These are phyloP conservation scores for Debaryomycetaceae sp. DNA, from an alignment of 1,139 yeast species.

Conservation along the genomic window DNA sequence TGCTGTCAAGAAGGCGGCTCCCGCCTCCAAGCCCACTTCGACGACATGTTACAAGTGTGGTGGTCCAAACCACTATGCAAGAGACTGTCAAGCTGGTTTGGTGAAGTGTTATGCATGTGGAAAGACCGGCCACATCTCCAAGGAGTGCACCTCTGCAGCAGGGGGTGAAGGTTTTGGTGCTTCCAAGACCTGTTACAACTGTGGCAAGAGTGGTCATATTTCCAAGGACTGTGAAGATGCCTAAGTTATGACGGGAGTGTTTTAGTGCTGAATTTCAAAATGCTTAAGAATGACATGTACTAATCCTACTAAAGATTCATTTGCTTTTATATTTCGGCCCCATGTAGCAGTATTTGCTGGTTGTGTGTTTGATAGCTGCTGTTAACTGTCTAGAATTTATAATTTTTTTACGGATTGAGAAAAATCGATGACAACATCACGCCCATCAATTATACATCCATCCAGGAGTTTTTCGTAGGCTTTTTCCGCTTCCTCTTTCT, in stretches of 20 bases:
- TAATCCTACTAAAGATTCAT: not conserved
- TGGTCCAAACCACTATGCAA: slow-evolving; percentile 90
- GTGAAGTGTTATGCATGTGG: slow-evolving; percentile 93
- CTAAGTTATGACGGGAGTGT: not conserved
- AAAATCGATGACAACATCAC: slow-evolving; percentile 63
- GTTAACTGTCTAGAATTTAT: not conserved
- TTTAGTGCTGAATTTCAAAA: not conserved
- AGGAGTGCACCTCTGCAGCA: slow-evolving; percentile 62
- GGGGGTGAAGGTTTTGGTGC: slow-evolving; percentile 34
- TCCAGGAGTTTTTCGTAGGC: slow-evolving; percentile 61
- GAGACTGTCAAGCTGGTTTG: slow-evolving; percentile 76
- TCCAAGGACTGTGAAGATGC: slow-evolving; percentile 30
- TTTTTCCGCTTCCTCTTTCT: slow-evolving; percentile 47
- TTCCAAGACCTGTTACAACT: slow-evolving; percentile 49
- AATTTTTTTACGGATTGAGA: slow-evolving; percentile 48
- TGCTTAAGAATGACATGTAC: not conserved
- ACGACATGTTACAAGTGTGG: slow-evolving; percentile 89
- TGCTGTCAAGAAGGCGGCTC: slow-evolving; percentile 18
- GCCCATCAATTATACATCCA: slow-evolving; percentile 58
- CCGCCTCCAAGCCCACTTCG: slow-evolving; percentile 20
- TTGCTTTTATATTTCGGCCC: not conserved
- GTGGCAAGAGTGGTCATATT: slow-evolving; percentile 35
- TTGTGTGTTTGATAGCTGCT: not conserved
- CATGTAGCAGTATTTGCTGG: not conserved
- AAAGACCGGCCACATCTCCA: slow-evolving; percentile 82